These are phyloP conservation scores for Prunus padus DNA, from an alignment of 306 rosid species.

Conservation along the genomic window DNA sequence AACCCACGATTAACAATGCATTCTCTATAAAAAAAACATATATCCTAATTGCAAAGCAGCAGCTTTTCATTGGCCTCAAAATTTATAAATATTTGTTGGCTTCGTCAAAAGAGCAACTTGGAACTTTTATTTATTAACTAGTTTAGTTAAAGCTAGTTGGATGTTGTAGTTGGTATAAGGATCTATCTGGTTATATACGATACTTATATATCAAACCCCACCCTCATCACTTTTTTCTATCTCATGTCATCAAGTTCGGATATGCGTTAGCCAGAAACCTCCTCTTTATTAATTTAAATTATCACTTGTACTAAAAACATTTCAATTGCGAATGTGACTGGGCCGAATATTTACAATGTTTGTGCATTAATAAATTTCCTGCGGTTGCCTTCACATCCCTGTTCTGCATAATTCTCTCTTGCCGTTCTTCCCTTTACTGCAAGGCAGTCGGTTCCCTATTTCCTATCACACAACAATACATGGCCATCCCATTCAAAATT, in stretches of 20 bases:
- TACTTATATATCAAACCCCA: neutral
- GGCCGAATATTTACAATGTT: no score
- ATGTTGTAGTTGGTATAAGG: neutral
- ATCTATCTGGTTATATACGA: neutral
- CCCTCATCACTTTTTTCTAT: neutral
- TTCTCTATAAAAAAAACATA: neutral
- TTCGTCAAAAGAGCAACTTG: neutral
- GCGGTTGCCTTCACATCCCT: no score
- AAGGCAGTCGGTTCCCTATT: no score
- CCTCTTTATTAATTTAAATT: no score
- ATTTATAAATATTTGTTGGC: neutral
- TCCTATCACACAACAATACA: no score
- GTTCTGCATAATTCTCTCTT: no score
- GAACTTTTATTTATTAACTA: neutral
- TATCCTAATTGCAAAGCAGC: neutral
- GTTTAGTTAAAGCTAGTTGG: slow-evolving; percentile 1
- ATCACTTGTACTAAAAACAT: no score
- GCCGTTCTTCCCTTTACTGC: no score
- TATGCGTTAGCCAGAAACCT: no score
- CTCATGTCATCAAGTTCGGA: neutral
- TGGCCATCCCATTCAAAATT: no score
- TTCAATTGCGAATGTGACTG: no score
- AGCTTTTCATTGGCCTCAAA: neutral
- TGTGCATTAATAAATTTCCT: no score
- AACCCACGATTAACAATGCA: slow-evolving; percentile 1